Percentiles rank a stretch among this genome's conserved stretches.
Evolutionary conservation across 441 rosid species (phyloP).

Genomic region (Pelargonium citronellum): DNA sequence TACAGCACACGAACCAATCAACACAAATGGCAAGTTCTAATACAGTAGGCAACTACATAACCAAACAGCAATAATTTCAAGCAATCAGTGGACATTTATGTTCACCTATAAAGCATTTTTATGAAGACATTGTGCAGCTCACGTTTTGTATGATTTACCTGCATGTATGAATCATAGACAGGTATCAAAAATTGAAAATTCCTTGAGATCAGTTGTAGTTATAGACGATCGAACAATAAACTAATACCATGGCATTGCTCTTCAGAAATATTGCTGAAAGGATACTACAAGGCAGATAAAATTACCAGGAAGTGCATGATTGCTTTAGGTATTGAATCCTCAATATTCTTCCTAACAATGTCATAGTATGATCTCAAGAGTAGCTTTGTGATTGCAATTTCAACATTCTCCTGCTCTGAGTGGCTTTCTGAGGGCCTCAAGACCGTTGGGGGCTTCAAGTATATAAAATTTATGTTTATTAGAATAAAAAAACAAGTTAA

Average conservation of each 20-base stretch:
- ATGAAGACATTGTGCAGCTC: constrained; percentile 76
- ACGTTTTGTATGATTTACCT: constrained; percentile 90
- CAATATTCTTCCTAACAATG: constrained; percentile 85
- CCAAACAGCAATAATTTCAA: not conserved
- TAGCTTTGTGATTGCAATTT: constrained; percentile 68
- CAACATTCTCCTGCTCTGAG: constrained; percentile 73
- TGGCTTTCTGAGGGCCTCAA: constrained; percentile 70
- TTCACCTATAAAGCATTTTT: constrained; percentile 56
- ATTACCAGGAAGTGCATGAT: constrained; percentile 95
- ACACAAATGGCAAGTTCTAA: not conserved
- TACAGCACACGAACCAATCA: constrained; percentile 8
- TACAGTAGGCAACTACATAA: no score
- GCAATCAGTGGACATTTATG: not conserved
- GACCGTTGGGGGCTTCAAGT: constrained; percentile 67
- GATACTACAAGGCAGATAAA: constrained; percentile 1
- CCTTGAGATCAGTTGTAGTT: not conserved
- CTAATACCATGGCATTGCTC: not conserved
- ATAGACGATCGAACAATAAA: not conserved
- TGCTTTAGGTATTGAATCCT: constrained; percentile 84
- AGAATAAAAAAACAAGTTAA: constrained; percentile 9
- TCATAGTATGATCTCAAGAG: constrained; percentile 82
- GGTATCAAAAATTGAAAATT: not conserved
- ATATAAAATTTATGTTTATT: constrained; percentile 14
- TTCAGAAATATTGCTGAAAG: not conserved
- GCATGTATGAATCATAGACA: constrained; percentile 19